These are phyloP conservation scores for Aspergillus uvarum DNA, from an alignment of 2,329 filamentous ascomycete genomes.

Conservation along the genomic window DNA sequence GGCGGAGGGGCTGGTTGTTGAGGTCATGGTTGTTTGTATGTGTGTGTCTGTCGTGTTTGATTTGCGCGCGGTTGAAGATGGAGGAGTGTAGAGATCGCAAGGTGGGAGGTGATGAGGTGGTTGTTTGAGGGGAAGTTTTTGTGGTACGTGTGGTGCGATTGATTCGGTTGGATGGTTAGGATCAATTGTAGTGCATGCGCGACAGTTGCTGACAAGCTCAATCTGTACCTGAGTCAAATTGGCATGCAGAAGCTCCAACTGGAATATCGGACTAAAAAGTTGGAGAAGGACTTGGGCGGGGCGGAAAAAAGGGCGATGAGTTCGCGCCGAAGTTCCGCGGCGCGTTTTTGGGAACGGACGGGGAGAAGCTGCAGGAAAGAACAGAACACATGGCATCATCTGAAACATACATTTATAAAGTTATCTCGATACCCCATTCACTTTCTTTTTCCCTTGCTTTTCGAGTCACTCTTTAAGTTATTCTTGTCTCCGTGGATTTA, in stretches of 20 bases:
- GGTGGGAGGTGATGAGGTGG: background rate
- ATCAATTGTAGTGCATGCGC: no score
- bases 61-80: no score
- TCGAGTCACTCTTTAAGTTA: background rate
- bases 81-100: no score
- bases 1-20: slow-evolving; percentile 34
- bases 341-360: slow-evolving; percentile 1
- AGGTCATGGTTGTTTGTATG: background rate
- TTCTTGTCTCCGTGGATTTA: background rate
- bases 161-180: no score
- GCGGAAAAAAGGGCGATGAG: slow-evolving; percentile 15
- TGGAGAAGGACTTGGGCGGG: background rate
- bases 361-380: background rate
- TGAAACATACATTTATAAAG: background rate
- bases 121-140: background rate
- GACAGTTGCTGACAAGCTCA: no score
- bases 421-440: slow-evolving; percentile 1
- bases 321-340: slow-evolving; percentile 9
- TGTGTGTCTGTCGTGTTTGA: background rate
- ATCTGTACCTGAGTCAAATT: background rate
- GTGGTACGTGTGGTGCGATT: background rate
- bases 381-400: slow-evolving; percentile 42
- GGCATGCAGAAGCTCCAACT: background rate
- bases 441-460: background rate
- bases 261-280: background rate